A percentile compares a stretch with the other conserved stretches of the same genome.
phyloP scores from a whole-genome alignment of 306 rosid species.

The Acacia confusa region DNA sequence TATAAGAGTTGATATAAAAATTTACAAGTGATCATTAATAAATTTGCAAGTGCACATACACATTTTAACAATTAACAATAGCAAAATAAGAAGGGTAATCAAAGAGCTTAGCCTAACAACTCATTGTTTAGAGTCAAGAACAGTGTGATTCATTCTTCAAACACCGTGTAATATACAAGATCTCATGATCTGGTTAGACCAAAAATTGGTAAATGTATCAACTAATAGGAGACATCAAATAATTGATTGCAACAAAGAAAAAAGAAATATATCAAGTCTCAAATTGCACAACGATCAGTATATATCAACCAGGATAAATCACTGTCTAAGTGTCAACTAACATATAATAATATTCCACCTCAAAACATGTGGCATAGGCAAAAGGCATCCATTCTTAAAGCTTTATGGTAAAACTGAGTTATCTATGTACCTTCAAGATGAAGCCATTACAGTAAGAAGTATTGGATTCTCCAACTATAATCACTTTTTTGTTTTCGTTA shows the following conservation, averaged over 20 bases:
- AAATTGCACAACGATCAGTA: constrained; percentile 6
- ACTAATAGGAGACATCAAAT: background rate
- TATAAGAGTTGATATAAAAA: too few species aligned
- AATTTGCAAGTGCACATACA: too few species aligned
- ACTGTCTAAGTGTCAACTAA: constrained; percentile 20
- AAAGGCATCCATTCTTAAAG: constrained; percentile 26
- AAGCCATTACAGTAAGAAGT: constrained; percentile 44
- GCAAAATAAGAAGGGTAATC: too few species aligned
- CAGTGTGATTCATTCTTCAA: background rate
- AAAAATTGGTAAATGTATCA: background rate
- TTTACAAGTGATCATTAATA: too few species aligned
- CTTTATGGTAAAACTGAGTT: background rate
- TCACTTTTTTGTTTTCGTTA: constrained; percentile 3
- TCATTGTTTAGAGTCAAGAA: too few species aligned
- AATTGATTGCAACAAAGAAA: background rate
- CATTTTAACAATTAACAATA: too few species aligned
- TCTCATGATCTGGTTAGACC: too few species aligned
- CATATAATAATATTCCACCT: constrained; percentile 18
- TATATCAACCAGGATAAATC: constrained; percentile 4
- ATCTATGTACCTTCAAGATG: constrained; percentile 35
- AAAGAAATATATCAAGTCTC: background rate
- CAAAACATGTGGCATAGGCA: constrained; percentile 23
- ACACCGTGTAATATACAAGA: too few species aligned
- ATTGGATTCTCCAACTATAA: constrained; percentile 54
- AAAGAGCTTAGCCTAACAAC: too few species aligned